These are phyloP conservation scores for Picochlorum sp. DNA, from an alignment of 139 green algal species.

Conservation along the genomic window DNA sequence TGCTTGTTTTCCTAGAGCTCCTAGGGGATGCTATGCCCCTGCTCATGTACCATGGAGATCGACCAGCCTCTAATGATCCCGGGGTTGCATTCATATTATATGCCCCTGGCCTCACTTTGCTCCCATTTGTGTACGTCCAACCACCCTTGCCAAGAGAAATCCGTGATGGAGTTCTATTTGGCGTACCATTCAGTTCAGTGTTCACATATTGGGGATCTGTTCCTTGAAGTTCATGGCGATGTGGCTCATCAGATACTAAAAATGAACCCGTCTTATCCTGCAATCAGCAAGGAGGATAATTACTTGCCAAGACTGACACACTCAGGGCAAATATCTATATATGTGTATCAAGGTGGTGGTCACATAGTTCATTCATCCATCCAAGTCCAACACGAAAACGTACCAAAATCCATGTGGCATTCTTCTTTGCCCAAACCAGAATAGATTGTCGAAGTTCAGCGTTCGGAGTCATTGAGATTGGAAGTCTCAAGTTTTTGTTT, in stretches of 20 bases:
- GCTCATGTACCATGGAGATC: not conserved
- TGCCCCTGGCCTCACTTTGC: constrained; percentile 1
- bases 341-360: constrained; percentile 3
- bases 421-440: constrained; percentile 34
- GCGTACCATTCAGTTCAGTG: constrained; percentile 7
- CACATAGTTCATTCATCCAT: too few species aligned
- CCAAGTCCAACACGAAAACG: not conserved
- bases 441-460: constrained; percentile 33
- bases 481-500: constrained; percentile 21
- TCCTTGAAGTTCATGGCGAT: constrained; percentile 9
- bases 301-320: not conserved
- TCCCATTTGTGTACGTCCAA: constrained; percentile 8
- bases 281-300: not conserved
- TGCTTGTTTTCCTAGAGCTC: not conserved
- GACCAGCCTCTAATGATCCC: not conserved
- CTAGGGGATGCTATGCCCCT: not conserved
- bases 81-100: constrained; percentile 3
- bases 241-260: not conserved
- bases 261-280: not conserved
- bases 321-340: not conserved
- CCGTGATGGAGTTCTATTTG: not conserved
- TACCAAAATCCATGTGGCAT: constrained; percentile 40
- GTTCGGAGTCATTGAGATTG: constrained; percentile 36
- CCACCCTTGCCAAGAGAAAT: constrained; percentile 1
- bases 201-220: constrained; percentile 13